Base-by-base conservation (phyloP, 345 rosid species). In the Schrenkiella parvula region DNA sequence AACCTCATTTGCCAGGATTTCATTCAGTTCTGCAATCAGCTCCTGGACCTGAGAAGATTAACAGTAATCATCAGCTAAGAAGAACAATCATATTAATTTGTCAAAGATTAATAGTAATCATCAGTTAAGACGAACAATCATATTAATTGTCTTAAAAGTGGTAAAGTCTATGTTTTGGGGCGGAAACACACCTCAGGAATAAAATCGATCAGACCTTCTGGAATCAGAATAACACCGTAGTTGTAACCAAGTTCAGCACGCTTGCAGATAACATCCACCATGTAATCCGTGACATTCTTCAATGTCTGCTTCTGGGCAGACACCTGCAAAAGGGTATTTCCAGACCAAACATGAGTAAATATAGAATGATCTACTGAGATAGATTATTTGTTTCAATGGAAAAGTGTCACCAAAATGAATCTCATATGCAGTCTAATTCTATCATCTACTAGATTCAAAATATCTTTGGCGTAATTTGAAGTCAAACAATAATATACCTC, bases 141-240 rank as follows among this genome's bases (percentile, higher is more conserved):
- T 39, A 34, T 46, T 43, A 19, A 42, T 51, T 14, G 32, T 42
- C 22, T 64, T 48, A 29, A 47, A 53, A 55, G 68, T 38, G 46
- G 34, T 47, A 34, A n/a, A 22, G 17, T 60, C 18, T 44, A 22
- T 19, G 3, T 44, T 53, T 14, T 54, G 1, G 17, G 0, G 0
- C 15, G 18, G 22, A 64, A 64, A 28, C 48, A 8, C 80, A 90
- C 99, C 98, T 95, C 97, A 0, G 99, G 99, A 66, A 95, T 92
- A 82, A 95, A 95, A 70, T 95, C 99, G 71, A 95, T 95, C 56
- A 95, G 80, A 74, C 99, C 99, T 90, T 95, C 99, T 26, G 99
- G 99, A 73, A 95, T 86, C 66, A 95, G 92, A 41, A 95, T 86
- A 80, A 92, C 99, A 62, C 99, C 99, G 64, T 95, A 92, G 81